Conservation (phyloP, 1,139 yeast genomes). For the Pneumocystis wakefieldiae region DNA sequence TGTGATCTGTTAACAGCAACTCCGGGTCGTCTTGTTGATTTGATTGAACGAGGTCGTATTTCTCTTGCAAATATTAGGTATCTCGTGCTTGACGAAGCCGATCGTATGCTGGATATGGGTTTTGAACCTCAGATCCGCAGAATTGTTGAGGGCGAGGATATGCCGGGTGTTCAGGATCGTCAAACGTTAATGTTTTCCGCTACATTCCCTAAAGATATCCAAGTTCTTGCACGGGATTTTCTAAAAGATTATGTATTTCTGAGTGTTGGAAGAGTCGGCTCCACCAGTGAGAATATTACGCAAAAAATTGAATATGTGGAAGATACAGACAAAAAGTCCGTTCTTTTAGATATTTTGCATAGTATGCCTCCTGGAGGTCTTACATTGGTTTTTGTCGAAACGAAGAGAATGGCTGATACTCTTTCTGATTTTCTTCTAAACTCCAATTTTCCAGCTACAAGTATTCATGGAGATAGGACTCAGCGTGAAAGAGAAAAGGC, state of each 20-base stretch:
- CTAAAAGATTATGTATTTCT: constrained; percentile 87
- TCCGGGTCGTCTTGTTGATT: constrained; percentile 95
- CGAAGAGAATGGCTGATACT: constrained; percentile 96
- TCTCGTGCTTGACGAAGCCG: constrained; percentile 95
- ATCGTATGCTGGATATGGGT: constrained; percentile 99
- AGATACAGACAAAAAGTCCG: constrained; percentile 86
- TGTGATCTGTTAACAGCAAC: constrained; percentile 94
- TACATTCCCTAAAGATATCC: constrained; percentile 96
- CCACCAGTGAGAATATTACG: constrained; percentile 93
- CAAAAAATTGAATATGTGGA: constrained; percentile 88
- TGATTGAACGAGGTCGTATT: constrained; percentile 86
- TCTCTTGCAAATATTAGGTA: constrained; percentile 81
- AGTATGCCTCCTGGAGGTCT: constrained; percentile 58
- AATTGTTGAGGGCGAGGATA: constrained; percentile 92
- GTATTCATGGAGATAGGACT: constrained; percentile 97
- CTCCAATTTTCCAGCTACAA: constrained; percentile 90
- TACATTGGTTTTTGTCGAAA: constrained; percentile 90
- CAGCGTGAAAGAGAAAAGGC: constrained; percentile 98
- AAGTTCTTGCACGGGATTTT: constrained; percentile 92
- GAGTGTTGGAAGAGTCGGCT: constrained; percentile 96
- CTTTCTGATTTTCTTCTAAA: constrained; percentile 81
- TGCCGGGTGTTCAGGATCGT: constrained; percentile 82
- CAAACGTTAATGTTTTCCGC: constrained; percentile 98
- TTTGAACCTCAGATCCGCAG: constrained; percentile 98
- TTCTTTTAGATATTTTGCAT: constrained; percentile 73